phyloP scores from a whole-genome alignment of 257 asterid genomes.

The Thymus quinquecostatus region DNA sequence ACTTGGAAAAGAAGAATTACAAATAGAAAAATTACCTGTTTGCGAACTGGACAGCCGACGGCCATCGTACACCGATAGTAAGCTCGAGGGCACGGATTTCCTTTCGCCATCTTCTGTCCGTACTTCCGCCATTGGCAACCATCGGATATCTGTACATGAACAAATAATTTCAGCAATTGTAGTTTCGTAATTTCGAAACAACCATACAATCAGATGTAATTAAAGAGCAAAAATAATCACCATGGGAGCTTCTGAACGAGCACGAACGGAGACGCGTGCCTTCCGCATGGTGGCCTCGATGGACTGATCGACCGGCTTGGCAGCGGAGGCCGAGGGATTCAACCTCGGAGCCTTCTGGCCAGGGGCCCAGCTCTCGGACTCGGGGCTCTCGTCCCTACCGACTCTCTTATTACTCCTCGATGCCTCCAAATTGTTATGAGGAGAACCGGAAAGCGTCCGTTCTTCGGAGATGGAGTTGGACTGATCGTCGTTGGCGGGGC shows the following conservation, averaged over 20 bases:
- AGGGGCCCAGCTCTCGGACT: conserved; percentile 71
- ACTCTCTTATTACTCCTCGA: conserved; percentile 46
- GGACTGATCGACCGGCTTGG: conserved; percentile 51
- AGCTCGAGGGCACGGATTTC: conserved; percentile 96
- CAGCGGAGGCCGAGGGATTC: conserved; percentile 1
- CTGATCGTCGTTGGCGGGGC: conserved; percentile 35
- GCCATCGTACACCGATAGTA: conserved; percentile 96
- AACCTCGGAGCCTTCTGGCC: conserved; percentile 50
- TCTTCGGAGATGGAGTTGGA: conserved; percentile 77
- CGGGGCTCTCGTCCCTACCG: conserved; percentile 76
- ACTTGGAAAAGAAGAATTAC: background rate
- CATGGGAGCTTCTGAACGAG: conserved; percentile 96
- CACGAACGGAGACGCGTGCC: conserved; percentile 98
- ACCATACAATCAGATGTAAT: background rate
- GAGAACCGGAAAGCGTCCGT: conserved; percentile 74
- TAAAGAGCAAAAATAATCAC: conserved; percentile 23
- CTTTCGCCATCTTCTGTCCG: conserved; percentile 97
- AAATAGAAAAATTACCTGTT: conserved; percentile 51
- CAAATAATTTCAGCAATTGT: background rate
- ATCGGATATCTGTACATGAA: conserved; percentile 64
- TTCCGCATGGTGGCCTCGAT: conserved; percentile 85
- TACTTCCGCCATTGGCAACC: conserved; percentile 99
- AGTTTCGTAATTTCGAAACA: background rate
- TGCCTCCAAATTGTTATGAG: conserved; percentile 32
- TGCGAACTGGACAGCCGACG: conserved; percentile 93